Base-by-base conservation (phyloP, 345 rosid species). In the Pseudoturritis turrita region DNA sequence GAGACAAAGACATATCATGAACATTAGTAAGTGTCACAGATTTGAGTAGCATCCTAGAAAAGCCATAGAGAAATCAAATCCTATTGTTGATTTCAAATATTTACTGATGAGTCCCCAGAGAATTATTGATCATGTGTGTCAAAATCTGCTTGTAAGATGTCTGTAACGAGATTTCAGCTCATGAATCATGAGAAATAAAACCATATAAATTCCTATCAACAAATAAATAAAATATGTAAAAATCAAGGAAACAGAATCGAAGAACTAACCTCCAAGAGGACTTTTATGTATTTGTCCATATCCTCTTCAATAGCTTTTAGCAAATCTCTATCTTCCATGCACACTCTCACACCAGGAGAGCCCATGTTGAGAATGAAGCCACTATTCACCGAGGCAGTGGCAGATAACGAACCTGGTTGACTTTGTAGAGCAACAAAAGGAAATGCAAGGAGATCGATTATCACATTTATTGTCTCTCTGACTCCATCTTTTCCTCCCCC, bases 401-500 rank as follows among this genome's bases (percentile, higher is more conserved):
- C 89, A 66, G 89, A 82, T 73, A 89, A 87, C 72, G 84, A 55
- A 65, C 96, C 84, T 55, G 96, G 88, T 73, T 88, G 75, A 83
- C 82, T 88, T 77, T 95, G 99, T 62, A 91, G 68, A 79, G 89
- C 96, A 61, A 95, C 91, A 81, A 91, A 89, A 73, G 99, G 99
- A 75, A 87, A 95, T 21, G 96, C 99, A 58, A 91, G 81, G 72
- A 91, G 85, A 87, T 91, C 96, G 67, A 91, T 80, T 55, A 81
- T 89, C 18, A 83, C 86, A 83, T 87, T 85, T 73, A 83, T 81
- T 72, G 82, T 45, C 80, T 91, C 98, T 66, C 83, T 88, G 71
- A 84, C 89, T 65, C 97, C 97, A 80, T 87, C 88, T 75, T 88
- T 88, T 49, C 97, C 93, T 77, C 97, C 97, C 41, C 93, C 95